phyloP scores from a whole-genome alignment of 768 basidiomycete species.

The Roridomyces roridus region DNA sequence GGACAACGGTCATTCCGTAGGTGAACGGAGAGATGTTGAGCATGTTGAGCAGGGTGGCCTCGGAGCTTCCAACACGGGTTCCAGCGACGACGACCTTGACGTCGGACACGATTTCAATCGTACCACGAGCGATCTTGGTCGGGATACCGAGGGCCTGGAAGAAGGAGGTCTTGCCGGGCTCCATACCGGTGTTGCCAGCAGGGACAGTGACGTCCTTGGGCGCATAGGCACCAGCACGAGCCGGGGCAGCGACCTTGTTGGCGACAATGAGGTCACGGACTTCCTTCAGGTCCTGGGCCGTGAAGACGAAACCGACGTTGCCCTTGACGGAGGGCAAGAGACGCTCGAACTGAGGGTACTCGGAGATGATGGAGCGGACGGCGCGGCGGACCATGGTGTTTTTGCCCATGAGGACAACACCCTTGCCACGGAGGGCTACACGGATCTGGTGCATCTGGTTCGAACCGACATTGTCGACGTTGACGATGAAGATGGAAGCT shows the following conservation, averaged over 20 bases:
- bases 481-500: slow-evolving; percentile 99
- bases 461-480: slow-evolving; percentile 99
- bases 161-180: slow-evolving; percentile 99
- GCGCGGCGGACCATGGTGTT: slow-evolving; percentile 99
- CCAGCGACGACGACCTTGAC: slow-evolving; percentile 94
- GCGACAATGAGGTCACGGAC: slow-evolving; percentile 90
- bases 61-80: slow-evolving; percentile 94
- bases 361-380: slow-evolving; percentile 87
- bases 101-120: slow-evolving; percentile 98
- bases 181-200: slow-evolving; percentile 99
- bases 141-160: slow-evolving; percentile 99
- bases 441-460: slow-evolving; percentile 99
- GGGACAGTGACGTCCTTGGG: slow-evolving; percentile 93
- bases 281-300: slow-evolving; percentile 89
- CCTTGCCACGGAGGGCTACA: slow-evolving; percentile 94
- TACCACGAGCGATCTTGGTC: slow-evolving; percentile 99
- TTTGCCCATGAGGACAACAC: slow-evolving; percentile 98
- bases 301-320: slow-evolving; percentile 99
- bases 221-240: slow-evolving; percentile 96
- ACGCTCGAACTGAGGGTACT: slow-evolving; percentile 93
- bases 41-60: slow-evolving; percentile 99
- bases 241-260: slow-evolving; percentile 98
- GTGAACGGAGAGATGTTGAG: slow-evolving; percentile 99
- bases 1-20: slow-evolving; percentile 98
- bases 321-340: slow-evolving; percentile 96